Evolutionary conservation across 164 flowering plant genomes (phyloP).

Genomic region (Brasenia schreberi): DNA sequence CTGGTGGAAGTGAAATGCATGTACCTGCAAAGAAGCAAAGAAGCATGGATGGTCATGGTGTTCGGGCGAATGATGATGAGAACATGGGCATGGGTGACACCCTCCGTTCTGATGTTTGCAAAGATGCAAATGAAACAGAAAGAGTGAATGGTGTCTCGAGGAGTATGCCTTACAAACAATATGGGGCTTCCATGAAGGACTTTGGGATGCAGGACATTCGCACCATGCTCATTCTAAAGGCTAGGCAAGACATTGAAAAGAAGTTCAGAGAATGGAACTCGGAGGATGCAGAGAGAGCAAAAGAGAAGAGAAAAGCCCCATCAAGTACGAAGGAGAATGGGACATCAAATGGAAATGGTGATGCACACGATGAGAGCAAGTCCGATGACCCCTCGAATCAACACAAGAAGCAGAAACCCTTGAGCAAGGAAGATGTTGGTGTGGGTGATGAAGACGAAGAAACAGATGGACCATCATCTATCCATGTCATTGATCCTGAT

Average conservation of each 20-base stretch:
- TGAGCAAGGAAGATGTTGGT: constrained; percentile 5
- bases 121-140: constrained; percentile 13
- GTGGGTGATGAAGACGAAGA: constrained; percentile 10
- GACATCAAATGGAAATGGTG: constrained; percentile 5
- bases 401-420: constrained; percentile 5
- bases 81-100: background rate
- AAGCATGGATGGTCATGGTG: constrained; percentile 8
- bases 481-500: constrained; percentile 57
- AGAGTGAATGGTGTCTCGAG: constrained; percentile 10
- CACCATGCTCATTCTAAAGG: constrained; percentile 43
- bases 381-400: constrained; percentile 3
- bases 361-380: constrained; percentile 8
- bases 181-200: constrained; percentile 17
- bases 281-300: constrained; percentile 2
- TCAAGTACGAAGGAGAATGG: constrained; percentile 9
- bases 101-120: constrained; percentile 3
- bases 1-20: constrained; percentile 4
- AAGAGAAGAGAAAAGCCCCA: constrained; percentile 2
- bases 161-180: background rate
- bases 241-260: constrained; percentile 32
- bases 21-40: constrained; percentile 24
- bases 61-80: constrained; percentile 14
- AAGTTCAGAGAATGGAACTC: constrained; percentile 30
- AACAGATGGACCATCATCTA: constrained; percentile 20
- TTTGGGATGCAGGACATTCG: constrained; percentile 25